phyloP scores from a whole-genome alignment of 352 stramenopile genomes.

The Phytophthora megakarya region DNA sequence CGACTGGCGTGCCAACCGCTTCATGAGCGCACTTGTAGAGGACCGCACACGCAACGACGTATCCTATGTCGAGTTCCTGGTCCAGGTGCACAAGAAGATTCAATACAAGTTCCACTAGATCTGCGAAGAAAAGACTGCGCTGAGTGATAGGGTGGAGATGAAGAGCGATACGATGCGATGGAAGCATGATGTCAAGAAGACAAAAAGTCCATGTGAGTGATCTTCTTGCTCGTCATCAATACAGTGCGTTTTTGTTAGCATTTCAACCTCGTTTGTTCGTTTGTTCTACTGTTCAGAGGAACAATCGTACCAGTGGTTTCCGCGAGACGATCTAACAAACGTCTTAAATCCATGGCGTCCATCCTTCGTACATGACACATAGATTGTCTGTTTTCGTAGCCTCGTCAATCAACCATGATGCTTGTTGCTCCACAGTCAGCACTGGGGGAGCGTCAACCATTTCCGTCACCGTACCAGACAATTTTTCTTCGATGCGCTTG shows the following conservation, averaged over 20 bases:
- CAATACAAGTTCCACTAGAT: constrained; percentile 90
- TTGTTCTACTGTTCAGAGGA: background rate
- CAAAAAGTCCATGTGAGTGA: background rate
- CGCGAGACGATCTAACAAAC: background rate
- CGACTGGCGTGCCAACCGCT: constrained; percentile 81
- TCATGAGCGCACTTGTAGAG: constrained; percentile 88
- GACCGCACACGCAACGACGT: constrained; percentile 86
- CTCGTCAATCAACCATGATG: constrained; percentile 80
- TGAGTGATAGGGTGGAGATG: constrained; percentile 11
- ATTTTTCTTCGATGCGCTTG: constrained; percentile 75
- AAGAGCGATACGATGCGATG: constrained; percentile 25
- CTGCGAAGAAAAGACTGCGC: constrained; percentile 10
- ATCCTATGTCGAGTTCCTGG: constrained; percentile 91
- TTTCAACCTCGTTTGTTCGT: constrained; percentile 12
- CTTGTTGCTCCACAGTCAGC: constrained; percentile 74
- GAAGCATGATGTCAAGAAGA: constrained; percentile 29
- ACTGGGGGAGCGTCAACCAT: constrained; percentile 27
- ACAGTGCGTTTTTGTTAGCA: constrained; percentile 37
- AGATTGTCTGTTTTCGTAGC: constrained; percentile 84
- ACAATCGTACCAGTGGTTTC: background rate
- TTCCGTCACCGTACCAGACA: constrained; percentile 58
- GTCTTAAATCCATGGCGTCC: constrained; percentile 85
- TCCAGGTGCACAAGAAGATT: constrained; percentile 92
- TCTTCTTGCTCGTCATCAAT: constrained; percentile 35
- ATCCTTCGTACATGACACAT: constrained; percentile 90